Conservation (phyloP, 768 basidiomycete species). For the Pluteus cervinus region DNA sequence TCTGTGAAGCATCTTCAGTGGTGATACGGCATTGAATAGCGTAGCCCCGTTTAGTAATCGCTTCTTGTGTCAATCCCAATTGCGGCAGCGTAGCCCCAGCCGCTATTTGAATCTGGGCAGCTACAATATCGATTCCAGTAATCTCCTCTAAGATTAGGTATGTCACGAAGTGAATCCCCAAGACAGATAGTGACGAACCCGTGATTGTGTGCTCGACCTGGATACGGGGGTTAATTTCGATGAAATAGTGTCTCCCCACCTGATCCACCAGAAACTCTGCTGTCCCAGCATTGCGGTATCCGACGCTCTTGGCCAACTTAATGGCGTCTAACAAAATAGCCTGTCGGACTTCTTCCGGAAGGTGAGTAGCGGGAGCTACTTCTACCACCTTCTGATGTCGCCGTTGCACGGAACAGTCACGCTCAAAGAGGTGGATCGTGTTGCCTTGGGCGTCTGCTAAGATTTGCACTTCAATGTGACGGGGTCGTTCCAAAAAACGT, state of each 20-base stretch:
- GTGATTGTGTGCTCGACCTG: conserved; percentile 99
- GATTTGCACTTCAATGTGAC: conserved; percentile 97
- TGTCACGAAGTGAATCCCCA: conserved; percentile 6
- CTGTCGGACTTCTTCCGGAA: conserved; percentile 86
- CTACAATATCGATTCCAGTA: conserved; percentile 98
- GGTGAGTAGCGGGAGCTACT: conserved; percentile 93
- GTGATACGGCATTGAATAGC: conserved; percentile 99
- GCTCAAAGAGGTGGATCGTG: conserved; percentile 96
- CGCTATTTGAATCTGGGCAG: conserved; percentile 99
- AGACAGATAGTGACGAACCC: conserved; percentile 41
- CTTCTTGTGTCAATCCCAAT: conserved; percentile 92
- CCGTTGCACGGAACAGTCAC: conserved; percentile 97
- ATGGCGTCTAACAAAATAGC: conserved; percentile 88
- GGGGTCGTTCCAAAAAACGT: conserved; percentile 91
- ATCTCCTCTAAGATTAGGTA: conserved; percentile 75
- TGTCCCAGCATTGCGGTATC: conserved; percentile 95
- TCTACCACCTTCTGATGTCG: conserved; percentile 99
- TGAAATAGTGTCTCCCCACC: conserved; percentile 95
- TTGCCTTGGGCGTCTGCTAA: conserved; percentile 90
- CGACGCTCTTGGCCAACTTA: conserved; percentile 89
- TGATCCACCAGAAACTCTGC: conserved; percentile 98
- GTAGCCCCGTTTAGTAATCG: conserved; percentile 92
- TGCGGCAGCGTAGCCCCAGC: conserved; percentile 94
- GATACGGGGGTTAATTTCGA: conserved; percentile 99
- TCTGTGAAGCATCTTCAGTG: conserved; percentile 88